These are phyloP conservation scores for Penicillium antarcticum DNA, from an alignment of 495 filamentous ascomycete genomes.

Conservation along the genomic window DNA sequence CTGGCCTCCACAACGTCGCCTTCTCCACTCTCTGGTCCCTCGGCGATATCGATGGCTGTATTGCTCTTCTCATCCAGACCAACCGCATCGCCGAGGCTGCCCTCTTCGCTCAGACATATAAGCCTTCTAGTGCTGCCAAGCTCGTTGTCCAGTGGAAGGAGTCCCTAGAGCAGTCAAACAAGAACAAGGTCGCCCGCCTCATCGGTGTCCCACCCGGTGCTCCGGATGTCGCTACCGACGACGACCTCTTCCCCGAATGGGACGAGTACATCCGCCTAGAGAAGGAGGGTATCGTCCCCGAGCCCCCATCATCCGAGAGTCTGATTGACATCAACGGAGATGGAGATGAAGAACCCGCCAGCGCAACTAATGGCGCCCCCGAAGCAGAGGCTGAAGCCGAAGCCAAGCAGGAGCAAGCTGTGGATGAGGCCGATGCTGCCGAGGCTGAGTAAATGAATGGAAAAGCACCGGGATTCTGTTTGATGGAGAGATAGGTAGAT, in stretches of 20 bases:
- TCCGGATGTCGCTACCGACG: slow-evolving; percentile 60
- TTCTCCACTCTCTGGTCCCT: slow-evolving; percentile 89
- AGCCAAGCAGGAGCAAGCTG: slow-evolving; percentile 10
- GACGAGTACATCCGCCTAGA: slow-evolving; percentile 83
- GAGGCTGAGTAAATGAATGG: slow-evolving; percentile 22
- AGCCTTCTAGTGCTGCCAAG: slow-evolving; percentile 69
- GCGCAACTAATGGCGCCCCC: slow-evolving; percentile 31
- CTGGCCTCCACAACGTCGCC: slow-evolving; percentile 83
- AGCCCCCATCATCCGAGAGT: slow-evolving; percentile 41
- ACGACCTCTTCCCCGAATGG: slow-evolving; percentile 94
- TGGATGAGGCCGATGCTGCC: slow-evolving; percentile 17
- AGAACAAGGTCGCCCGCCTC: slow-evolving; percentile 75
- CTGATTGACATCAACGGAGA: slow-evolving; percentile 48
- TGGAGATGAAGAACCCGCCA: slow-evolving; percentile 26
- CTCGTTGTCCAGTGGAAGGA: slow-evolving; percentile 77
- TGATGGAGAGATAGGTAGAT: slow-evolving; percentile 25
- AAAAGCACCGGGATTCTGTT: slow-evolving; percentile 13
- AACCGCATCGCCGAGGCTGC: slow-evolving; percentile 79
- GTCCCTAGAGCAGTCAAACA: slow-evolving; percentile 71
- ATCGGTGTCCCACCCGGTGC: slow-evolving; percentile 73
- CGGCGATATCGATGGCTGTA: slow-evolving; percentile 76
- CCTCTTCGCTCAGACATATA: slow-evolving; percentile 91
- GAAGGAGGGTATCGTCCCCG: slow-evolving; percentile 54
- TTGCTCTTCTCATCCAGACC: slow-evolving; percentile 75
- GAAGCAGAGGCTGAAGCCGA: slow-evolving; percentile 30